phyloP scores from a whole-genome alignment of 306 rosid genomes.

The Begonia loranthoides region DNA sequence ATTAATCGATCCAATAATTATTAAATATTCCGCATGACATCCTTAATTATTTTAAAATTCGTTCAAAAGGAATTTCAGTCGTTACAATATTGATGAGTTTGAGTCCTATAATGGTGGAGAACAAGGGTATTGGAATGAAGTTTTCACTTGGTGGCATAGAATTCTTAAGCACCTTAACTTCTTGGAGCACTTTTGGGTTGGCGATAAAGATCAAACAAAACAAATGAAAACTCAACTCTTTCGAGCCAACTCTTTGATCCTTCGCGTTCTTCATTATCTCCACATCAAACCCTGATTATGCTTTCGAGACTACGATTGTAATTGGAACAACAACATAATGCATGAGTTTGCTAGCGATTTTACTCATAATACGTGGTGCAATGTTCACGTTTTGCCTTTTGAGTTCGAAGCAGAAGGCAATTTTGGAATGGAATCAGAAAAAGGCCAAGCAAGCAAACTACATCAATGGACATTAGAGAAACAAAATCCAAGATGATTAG shows the following conservation, averaged over 20 bases:
- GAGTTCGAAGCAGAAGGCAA: slow-evolving; percentile 79
- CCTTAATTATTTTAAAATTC: no score
- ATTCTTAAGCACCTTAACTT: slow-evolving; percentile 91
- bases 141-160: slow-evolving; percentile 99
- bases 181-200: slow-evolving; percentile 89
- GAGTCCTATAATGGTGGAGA: no score
- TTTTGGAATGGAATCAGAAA: slow-evolving; percentile 70
- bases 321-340: slow-evolving; percentile 68
- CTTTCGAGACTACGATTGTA: slow-evolving; percentile 77
- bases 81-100: no score
- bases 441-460: slow-evolving; percentile 61
- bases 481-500: slow-evolving; percentile 41
- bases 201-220: slow-evolving; percentile 69
- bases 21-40: no score
- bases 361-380: slow-evolving; percentile 86
- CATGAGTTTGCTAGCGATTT: slow-evolving; percentile 87
- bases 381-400: slow-evolving; percentile 70
- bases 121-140: no score
- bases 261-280: slow-evolving; percentile 74
- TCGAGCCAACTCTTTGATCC: slow-evolving; percentile 78
- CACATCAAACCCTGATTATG: slow-evolving; percentile 85
- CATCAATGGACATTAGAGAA: slow-evolving; percentile 68
- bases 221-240: slow-evolving; percentile 58
- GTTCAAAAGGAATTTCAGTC: no score
- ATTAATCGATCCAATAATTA: no score